phyloP scores from a whole-genome alignment of 2,329 filamentous ascomycete genomes.

The Didymella keratinophila region DNA sequence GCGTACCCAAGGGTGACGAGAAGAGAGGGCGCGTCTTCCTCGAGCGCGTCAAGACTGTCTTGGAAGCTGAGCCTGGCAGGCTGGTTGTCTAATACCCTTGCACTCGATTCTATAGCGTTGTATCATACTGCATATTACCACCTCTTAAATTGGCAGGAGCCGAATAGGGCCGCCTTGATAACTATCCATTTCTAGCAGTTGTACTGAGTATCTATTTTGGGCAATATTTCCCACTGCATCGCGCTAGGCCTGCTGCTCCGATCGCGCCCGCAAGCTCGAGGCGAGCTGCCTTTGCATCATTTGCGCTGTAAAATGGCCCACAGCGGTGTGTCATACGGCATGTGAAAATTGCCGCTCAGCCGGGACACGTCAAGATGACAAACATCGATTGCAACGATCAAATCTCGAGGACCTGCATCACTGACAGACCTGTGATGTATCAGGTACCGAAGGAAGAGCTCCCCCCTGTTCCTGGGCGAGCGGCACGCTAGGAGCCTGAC shows the following conservation, averaged over 20 bases:
- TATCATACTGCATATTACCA: constrained; percentile 36
- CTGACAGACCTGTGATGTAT: constrained; percentile 5
- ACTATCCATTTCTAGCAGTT: constrained; percentile 17
- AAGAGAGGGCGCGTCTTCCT: constrained; percentile 82
- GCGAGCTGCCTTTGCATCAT: constrained; percentile 1
- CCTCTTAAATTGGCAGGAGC: constrained; percentile 12
- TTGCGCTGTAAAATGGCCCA: background rate
- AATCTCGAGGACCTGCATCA: background rate
- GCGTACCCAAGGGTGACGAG: constrained; percentile 81
- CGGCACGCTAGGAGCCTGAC: constrained; percentile 29
- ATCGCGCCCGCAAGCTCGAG: constrained; percentile 18
- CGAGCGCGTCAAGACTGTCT: constrained; percentile 81
- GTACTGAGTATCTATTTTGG: constrained; percentile 3
- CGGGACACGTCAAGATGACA: background rate
- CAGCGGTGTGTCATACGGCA: constrained; percentile 11
- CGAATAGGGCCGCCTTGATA: constrained; percentile 5
- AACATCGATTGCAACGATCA: background rate
- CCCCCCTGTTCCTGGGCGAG: constrained; percentile 22
- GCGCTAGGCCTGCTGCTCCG: constrained; percentile 9
- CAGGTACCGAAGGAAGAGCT: constrained; percentile 4
- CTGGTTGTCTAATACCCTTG: constrained; percentile 45
- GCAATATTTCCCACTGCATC: constrained; percentile 11
- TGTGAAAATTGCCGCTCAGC: constrained; percentile 10
- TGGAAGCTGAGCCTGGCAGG: constrained; percentile 58
- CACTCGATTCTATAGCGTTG: constrained; percentile 31